These are phyloP conservation scores for Suillus subluteus DNA, from an alignment of 768 basidiomycete genomes.

Conservation along the genomic window DNA sequence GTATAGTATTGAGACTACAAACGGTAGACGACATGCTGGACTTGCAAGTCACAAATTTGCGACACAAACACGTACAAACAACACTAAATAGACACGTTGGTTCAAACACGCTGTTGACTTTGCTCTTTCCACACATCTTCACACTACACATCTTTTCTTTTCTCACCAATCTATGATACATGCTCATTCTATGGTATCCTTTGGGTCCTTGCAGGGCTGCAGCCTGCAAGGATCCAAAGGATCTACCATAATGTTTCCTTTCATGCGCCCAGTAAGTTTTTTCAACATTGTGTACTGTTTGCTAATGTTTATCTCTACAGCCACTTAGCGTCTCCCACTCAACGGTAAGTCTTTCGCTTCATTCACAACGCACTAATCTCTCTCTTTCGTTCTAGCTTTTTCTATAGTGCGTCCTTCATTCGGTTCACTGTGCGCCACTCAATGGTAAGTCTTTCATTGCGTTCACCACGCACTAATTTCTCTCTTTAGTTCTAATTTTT, in stretches of 20 bases:
- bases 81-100: too few relatives aligned
- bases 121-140: not conserved
- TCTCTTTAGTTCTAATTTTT: not conserved
- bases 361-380: not conserved
- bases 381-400: too few relatives aligned
- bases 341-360: not conserved
- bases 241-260: not conserved
- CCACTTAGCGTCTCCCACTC: too few relatives aligned
- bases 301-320: conserved; percentile 2
- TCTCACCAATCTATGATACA: too few relatives aligned
- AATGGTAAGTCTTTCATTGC: not conserved
- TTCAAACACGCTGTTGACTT: not conserved
- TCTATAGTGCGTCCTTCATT: too few relatives aligned
- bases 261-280: not conserved
- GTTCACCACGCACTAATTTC: not conserved
- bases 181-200: conserved; percentile 1
- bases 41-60: too few relatives aligned
- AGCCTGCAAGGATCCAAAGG: conserved; percentile 6
- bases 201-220: conserved; percentile 3
- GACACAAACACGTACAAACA: too few relatives aligned
- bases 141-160: not conserved
- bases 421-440: too few relatives aligned
- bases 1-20: too few relatives aligned
- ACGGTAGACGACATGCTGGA: too few relatives aligned
- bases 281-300: conserved; percentile 2